phyloP scores from a whole-genome alignment of 768 basidiomycete genomes.

The Naganishia vishniacii region DNA sequence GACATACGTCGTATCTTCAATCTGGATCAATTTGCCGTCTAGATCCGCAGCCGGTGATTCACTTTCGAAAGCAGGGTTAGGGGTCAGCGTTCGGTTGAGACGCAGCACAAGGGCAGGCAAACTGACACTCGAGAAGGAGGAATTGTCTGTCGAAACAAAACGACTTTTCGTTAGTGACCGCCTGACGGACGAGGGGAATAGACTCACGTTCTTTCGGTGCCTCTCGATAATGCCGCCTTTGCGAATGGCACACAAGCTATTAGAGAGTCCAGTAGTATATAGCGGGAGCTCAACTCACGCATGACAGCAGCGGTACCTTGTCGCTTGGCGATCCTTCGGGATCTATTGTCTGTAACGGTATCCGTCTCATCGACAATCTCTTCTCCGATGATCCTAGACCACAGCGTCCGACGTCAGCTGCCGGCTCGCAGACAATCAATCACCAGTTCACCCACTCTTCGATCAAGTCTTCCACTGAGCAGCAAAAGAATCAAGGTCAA shows the following conservation, averaged over 20 bases:
- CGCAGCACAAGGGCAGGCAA: neutral
- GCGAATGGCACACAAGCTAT: neutral
- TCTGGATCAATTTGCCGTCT: slow-evolving; percentile 16
- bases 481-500: neutral
- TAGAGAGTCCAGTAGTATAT: neutral
- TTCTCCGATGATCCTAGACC: slow-evolving; percentile 68
- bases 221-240: slow-evolving; percentile 48
- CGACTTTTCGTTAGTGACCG: neutral
- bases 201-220: slow-evolving; percentile 30
- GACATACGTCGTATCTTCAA: slow-evolving; percentile 6
- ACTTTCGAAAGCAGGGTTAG: neutral
- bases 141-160: neutral
- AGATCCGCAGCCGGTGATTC: slow-evolving; percentile 9
- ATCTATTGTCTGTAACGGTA: slow-evolving; percentile 77
- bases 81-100: neutral
- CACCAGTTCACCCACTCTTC: slow-evolving; percentile 57
- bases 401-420: slow-evolving; percentile 1
- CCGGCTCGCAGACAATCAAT: too few species aligned
- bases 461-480: slow-evolving; percentile 48
- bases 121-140: slow-evolving; percentile 20
- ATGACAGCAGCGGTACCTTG: slow-evolving; percentile 69
- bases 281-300: slow-evolving; percentile 44
- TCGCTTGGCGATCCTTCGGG: slow-evolving; percentile 67
- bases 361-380: slow-evolving; percentile 96
- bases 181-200: too few species aligned